Evolutionary conservation across 768 basidiomycete species (phyloP).

Genomic region (Mycena indigotica): DNA sequence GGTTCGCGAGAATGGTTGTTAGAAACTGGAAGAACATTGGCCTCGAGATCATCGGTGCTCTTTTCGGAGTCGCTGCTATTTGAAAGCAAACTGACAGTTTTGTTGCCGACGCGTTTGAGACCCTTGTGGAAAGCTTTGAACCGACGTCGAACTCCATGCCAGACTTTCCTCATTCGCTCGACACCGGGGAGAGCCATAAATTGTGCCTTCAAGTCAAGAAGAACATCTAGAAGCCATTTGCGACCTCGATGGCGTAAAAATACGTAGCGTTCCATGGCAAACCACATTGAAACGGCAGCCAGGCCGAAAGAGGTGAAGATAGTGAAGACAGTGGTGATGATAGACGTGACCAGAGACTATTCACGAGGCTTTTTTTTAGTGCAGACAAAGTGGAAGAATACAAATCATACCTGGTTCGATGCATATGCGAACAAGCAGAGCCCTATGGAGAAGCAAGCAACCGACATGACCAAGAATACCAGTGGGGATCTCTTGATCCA

Average conservation of each 20-base stretch:
- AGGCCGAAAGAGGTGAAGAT: slow-evolving; percentile 73
- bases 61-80: slow-evolving; percentile 30
- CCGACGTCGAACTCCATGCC: slow-evolving; percentile 20
- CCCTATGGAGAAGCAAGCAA: slow-evolving; percentile 80
- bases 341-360: slow-evolving; percentile 63
- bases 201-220: slow-evolving; percentile 46
- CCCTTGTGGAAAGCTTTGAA: slow-evolving; percentile 20
- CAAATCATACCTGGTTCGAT: slow-evolving; percentile 57
- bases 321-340: slow-evolving; percentile 76
- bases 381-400: not conserved
- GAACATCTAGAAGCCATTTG: slow-evolving; percentile 70
- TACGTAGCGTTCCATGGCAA: slow-evolving; percentile 68
- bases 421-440: slow-evolving; percentile 78
- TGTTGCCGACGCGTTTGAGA: slow-evolving; percentile 28
- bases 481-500: slow-evolving; percentile 87
- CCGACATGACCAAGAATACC: slow-evolving; percentile 81
- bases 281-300: slow-evolving; percentile 72
- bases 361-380: slow-evolving; percentile 1
- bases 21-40: slow-evolving; percentile 28
- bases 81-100: slow-evolving; percentile 26
- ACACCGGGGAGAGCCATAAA: slow-evolving; percentile 37
- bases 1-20: slow-evolving; percentile 18
- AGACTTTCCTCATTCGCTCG: slow-evolving; percentile 15
- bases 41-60: slow-evolving; percentile 29
- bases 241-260: slow-evolving; percentile 63